Percentiles rank a stretch among this genome's conserved stretches.
These are phyloP conservation scores for Clarireedia sp. DNA, from an alignment of 2,329 filamentous ascomycete species.

Conservation along the genomic window DNA sequence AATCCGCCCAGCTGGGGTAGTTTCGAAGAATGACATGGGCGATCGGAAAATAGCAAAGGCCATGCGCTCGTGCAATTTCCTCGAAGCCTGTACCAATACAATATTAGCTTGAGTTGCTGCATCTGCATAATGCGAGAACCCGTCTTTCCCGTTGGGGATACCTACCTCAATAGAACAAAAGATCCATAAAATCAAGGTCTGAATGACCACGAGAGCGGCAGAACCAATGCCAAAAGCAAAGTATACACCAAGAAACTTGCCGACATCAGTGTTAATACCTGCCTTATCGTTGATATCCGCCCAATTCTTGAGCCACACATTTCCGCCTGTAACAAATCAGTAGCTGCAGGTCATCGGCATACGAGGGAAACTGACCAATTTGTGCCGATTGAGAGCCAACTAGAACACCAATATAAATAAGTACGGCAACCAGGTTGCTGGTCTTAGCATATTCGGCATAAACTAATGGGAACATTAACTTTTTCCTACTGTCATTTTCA, in stretches of 20 bases:
- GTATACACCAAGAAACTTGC: constrained; percentile 90
- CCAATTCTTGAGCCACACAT: constrained; percentile 92
- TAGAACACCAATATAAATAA: constrained; percentile 69
- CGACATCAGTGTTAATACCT: constrained; percentile 66
- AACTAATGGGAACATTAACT: constrained; percentile 38
- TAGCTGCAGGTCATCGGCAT: constrained; percentile 7
- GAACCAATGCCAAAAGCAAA: constrained; percentile 89
- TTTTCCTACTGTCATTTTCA: not conserved
- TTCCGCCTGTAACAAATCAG: constrained; percentile 49
- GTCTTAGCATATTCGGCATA: constrained; percentile 93
- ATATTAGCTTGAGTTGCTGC: constrained; percentile 19
- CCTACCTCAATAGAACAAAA: constrained; percentile 95
- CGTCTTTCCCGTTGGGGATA: constrained; percentile 15
- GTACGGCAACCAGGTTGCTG: constrained; percentile 80
- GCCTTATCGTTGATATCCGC: constrained; percentile 65
- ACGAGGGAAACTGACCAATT: constrained; percentile 50
- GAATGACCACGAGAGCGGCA: constrained; percentile 75
- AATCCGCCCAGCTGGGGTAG: constrained; percentile 70
- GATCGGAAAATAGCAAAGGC: constrained; percentile 94
- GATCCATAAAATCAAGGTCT: constrained; percentile 95
- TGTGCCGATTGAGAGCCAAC: constrained; percentile 73
- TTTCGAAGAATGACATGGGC: constrained; percentile 98
- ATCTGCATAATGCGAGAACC: constrained; percentile 14
- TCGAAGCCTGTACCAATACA: constrained; percentile 56
- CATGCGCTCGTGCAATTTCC: constrained; percentile 96